A percentile compares a stretch with the other conserved stretches of the same genome.
Evolutionary conservation across 495 filamentous ascomycete genomes (phyloP).

Genomic region (Jackrogersella multiformis): DNA sequence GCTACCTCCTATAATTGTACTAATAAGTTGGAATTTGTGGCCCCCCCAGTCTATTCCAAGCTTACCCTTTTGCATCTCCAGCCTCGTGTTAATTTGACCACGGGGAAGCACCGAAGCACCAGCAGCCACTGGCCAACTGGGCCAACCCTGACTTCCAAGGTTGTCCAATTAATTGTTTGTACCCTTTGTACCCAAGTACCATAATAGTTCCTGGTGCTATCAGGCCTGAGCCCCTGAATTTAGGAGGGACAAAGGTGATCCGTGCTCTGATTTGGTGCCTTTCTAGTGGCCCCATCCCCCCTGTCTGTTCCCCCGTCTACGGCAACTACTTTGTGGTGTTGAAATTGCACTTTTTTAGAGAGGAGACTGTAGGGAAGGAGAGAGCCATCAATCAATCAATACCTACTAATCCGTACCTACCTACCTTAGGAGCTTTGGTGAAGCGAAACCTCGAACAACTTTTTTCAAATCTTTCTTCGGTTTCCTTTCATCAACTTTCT

Average conservation of each 20-base stretch:
- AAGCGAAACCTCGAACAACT: constrained; percentile 33
- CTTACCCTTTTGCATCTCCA: constrained; percentile 28
- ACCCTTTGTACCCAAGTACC: constrained; percentile 22
- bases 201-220: constrained; percentile 8
- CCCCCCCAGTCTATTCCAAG: neutral
- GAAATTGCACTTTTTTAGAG: constrained; percentile 42
- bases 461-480: constrained; percentile 36
- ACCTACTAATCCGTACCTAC: no score
- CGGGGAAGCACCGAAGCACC: constrained; percentile 31
- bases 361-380: constrained; percentile 16
- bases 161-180: constrained; percentile 39
- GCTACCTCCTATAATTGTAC: no score
- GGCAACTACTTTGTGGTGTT: constrained; percentile 38
- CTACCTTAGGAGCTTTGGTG: constrained; percentile 21
- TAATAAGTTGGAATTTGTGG: neutral
- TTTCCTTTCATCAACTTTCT: constrained; percentile 34
- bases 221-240: constrained; percentile 38
- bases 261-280: constrained; percentile 41
- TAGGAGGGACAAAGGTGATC: constrained; percentile 27
- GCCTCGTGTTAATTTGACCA: constrained; percentile 42
- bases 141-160: constrained; percentile 30
- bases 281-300: constrained; percentile 38
- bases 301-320: constrained; percentile 31
- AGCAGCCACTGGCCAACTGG: no score
- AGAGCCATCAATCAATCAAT: constrained; percentile 22